These are phyloP conservation scores for Cryptococcus sp. DNA, from an alignment of 1,284 basidiomycete species.

Conservation along the genomic window DNA sequence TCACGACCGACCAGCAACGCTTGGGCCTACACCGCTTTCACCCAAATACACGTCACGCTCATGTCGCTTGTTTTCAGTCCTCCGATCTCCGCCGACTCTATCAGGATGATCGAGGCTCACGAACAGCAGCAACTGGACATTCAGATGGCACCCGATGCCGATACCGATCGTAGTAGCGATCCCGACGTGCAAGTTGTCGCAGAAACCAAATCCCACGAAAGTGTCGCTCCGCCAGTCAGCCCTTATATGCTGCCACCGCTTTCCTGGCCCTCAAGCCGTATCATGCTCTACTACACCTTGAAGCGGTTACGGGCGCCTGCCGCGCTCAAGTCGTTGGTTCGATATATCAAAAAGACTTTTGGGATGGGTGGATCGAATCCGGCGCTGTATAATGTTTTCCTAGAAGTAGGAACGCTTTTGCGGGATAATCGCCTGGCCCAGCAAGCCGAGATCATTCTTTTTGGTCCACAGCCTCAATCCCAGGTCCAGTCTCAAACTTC, in stretches of 20 bases:
- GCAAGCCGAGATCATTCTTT: constrained; percentile 26
- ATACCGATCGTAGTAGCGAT: not conserved
- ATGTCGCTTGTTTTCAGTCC: constrained; percentile 49
- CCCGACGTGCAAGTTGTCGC: not conserved
- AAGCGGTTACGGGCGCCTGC: constrained; percentile 26
- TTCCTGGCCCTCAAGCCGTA: constrained; percentile 31
- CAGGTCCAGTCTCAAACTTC: not conserved
- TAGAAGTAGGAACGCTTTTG: constrained; percentile 19
- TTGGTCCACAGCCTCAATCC: constrained; percentile 15
- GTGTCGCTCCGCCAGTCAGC: constrained; percentile 1
- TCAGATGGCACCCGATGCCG: not conserved
- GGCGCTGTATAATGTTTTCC: constrained; percentile 21
- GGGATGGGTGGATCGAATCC: constrained; percentile 19
- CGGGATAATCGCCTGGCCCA: constrained; percentile 20
- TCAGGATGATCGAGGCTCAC: constrained; percentile 17
- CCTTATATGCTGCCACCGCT: constrained; percentile 44
- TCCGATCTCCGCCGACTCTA: constrained; percentile 37
- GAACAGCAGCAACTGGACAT: constrained; percentile 13
- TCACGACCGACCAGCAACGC: constrained; percentile 3
- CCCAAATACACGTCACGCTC: constrained; percentile 51
- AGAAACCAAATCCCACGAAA: not conserved
- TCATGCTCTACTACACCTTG: constrained; percentile 44
- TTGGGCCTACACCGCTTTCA: constrained; percentile 50
- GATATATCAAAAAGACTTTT: constrained; percentile 38
- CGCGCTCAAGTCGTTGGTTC: constrained; percentile 29